phyloP scores from a whole-genome alignment of 306 rosid species.

The Alnus rubra region DNA sequence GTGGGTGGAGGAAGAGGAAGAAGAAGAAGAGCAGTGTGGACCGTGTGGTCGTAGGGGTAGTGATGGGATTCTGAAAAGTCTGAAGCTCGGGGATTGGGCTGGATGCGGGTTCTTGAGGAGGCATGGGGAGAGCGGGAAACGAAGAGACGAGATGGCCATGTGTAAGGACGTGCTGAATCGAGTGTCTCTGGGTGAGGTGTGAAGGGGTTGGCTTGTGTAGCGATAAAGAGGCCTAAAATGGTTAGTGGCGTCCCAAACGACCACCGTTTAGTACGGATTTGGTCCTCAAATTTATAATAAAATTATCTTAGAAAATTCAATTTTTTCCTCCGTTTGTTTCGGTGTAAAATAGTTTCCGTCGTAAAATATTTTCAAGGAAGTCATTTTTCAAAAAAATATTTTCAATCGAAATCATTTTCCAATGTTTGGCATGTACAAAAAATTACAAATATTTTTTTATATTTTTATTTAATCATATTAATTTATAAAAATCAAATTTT shows the following conservation, averaged over 20 bases:
- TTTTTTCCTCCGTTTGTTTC: too few relatives aligned
- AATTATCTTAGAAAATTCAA: too few relatives aligned
- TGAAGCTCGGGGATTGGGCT: neutral
- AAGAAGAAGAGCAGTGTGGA: constrained; percentile 29
- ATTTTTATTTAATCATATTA: too few relatives aligned
- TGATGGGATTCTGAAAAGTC: constrained; percentile 9
- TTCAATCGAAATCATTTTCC: too few relatives aligned
- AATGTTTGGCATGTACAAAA: too few relatives aligned
- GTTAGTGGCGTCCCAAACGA: neutral
- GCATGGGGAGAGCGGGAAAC: constrained; percentile 41
- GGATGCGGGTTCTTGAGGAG: constrained; percentile 29
- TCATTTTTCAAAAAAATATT: too few relatives aligned
- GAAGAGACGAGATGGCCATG: constrained; percentile 52
- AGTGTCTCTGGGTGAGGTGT: neutral
- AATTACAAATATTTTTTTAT: too few relatives aligned
- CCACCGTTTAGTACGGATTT: neutral
- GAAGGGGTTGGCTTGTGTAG: neutral
- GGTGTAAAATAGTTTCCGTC: too few relatives aligned
- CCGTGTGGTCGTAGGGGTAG: constrained; percentile 24
- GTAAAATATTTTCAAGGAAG: too few relatives aligned
- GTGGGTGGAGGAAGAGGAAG: neutral
- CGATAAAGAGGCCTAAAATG: neutral
- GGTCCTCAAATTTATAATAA: too few relatives aligned
- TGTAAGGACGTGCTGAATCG: neutral
- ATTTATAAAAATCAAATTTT: too few relatives aligned